Base-by-base conservation (phyloP, 768 basidiomycete species). In the Austroboletus eburneus region DNA sequence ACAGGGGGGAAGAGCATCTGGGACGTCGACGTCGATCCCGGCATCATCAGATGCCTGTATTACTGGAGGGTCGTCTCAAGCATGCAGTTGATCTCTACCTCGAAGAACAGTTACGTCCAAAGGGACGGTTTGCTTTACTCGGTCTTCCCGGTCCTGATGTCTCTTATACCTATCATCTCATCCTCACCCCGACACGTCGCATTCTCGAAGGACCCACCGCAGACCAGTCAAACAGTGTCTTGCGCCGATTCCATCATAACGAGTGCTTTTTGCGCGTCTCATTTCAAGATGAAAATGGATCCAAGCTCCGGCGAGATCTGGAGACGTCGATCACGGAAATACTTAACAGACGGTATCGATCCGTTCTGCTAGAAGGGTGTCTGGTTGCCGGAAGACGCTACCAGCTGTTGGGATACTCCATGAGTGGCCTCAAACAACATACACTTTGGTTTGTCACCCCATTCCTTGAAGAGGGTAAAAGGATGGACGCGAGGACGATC, bases 321-420 rank as follows among this genome's bases (percentile, higher is more conserved):
- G 63, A 55, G 3, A 27, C 57, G 10, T 61, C 62, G 16, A 71
- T 74, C 43, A 39, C 49, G 8, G 52, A 62, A 0, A 42, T 74
- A 27, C 54, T 76, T n/a, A 1, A 20, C 4, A 34, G 43, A 13
- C 69, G 74, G 20, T 74, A 67, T 46, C 65, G 65, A 21, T 62
- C 60, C 1, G 51, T 62, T 13, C 49, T 77, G 20, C 52, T 65
- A 23, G 34, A 54, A 0, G 75, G 75, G 0, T 57, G 69, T 9
- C 17, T 16, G 4, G 59, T 79, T 10, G 78, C 70, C 3, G 77
- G 77, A 8, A 66, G 77, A 24, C 48, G 50, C 0, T 79, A 70
- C 51, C 49, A 74, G 3, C 70, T 79, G 55, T 55, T 80, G 21
- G 78, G 73, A 4, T 79, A 79, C 46, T 78, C 76, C 3, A 76